phyloP scores from a whole-genome alignment of 257 asterid species.

The Paulownia fortunei region DNA sequence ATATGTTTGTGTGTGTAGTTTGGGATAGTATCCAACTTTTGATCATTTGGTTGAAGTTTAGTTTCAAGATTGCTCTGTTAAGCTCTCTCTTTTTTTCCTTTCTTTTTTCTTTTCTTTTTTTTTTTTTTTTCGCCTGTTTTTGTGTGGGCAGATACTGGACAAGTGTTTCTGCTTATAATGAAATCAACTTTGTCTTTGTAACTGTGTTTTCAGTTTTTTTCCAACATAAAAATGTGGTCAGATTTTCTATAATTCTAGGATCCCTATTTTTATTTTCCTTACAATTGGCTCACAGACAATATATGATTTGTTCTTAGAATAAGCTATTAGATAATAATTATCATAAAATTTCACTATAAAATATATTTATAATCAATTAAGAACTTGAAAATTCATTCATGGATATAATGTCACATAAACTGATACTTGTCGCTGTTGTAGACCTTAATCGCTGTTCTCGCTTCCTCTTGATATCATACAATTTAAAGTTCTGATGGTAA shows the following conservation, averaged over 20 bases:
- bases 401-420: too few relatives aligned
- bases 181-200: neutral
- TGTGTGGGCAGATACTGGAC: neutral
- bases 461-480: too few relatives aligned
- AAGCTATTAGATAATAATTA: too few relatives aligned
- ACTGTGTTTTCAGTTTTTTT: too few relatives aligned
- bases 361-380: neutral
- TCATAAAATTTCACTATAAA: neutral
- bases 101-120: neutral
- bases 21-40: slow-evolving; percentile 11
- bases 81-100: neutral
- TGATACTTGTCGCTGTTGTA: too few relatives aligned
- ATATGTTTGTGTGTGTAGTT: neutral
- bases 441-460: too few relatives aligned
- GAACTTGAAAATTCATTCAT: too few relatives aligned
- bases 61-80: neutral
- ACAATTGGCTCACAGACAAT: too few relatives aligned
- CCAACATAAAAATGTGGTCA: neutral
- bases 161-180: neutral
- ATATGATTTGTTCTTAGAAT: neutral
- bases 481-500: too few relatives aligned
- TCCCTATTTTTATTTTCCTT: neutral
- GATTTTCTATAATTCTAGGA: neutral
- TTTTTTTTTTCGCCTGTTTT: neutral
- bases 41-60: neutral